Evolutionary conservation across 805 yeast genomes (phyloP).

Genomic region (Cyberlindnera mrakii): DNA sequence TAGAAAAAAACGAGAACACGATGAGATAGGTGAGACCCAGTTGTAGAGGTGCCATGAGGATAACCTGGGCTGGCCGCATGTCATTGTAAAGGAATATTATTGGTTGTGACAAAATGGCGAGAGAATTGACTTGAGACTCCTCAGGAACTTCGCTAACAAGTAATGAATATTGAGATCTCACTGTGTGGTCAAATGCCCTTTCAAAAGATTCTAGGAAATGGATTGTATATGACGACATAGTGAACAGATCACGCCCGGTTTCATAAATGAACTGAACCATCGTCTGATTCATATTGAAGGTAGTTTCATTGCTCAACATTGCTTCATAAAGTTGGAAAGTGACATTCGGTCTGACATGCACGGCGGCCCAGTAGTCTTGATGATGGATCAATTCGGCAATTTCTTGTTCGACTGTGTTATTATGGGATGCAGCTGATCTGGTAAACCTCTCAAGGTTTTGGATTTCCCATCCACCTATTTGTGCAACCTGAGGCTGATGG

Average conservation of each 20-base stretch:
- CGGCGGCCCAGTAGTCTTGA: constrained; percentile 53
- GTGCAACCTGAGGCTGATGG: constrained; percentile 1
- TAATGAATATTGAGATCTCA: constrained; percentile 3
- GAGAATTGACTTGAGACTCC: constrained; percentile 18
- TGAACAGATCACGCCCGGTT: constrained; percentile 54
- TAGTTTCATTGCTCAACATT: constrained; percentile 13
- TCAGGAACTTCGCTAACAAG: constrained; percentile 30
- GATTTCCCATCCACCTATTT: constrained; percentile 25
- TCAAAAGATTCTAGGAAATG: constrained; percentile 42
- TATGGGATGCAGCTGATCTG: constrained; percentile 12
- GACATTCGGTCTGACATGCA: constrained; percentile 44
- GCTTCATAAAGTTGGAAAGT: constrained; percentile 26
- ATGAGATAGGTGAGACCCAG: constrained; percentile 68
- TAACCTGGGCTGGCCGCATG: constrained; percentile 40
- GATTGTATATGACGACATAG: constrained; percentile 36
- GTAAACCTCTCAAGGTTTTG: constrained; percentile 20
- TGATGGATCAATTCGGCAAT: constrained; percentile 40
- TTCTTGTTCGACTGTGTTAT: constrained; percentile 26
- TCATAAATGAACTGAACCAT: constrained; percentile 43
- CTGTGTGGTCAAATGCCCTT: constrained; percentile 15
- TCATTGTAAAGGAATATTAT: constrained; percentile 30
- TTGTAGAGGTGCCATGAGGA: constrained; percentile 59
- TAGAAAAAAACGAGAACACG: constrained; percentile 66
- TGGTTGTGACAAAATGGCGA: constrained; percentile 8
- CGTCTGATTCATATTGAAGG: constrained; percentile 14